These are phyloP conservation scores for Coemansia sp. DNA, from an alignment of 192 early-diverging fungal genomes.

Conservation along the genomic window DNA sequence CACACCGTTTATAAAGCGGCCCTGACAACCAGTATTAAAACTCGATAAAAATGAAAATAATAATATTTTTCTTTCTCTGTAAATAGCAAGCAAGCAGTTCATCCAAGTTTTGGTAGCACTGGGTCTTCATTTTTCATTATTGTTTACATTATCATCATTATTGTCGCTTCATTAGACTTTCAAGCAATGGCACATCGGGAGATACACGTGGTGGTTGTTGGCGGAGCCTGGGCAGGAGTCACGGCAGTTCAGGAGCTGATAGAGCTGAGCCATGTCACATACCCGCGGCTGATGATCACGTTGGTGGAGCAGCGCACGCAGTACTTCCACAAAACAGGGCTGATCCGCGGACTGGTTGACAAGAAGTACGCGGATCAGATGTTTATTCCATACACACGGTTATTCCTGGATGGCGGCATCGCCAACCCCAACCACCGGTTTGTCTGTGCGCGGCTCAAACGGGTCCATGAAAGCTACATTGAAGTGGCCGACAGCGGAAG, in stretches of 20 bases:
- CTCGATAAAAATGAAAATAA: neutral
- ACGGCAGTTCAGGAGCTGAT: conserved; percentile 50
- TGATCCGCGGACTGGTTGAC: conserved; percentile 58
- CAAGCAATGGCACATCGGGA: conserved; percentile 34
- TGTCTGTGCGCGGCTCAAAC: conserved; percentile 55
- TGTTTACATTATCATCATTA: neutral
- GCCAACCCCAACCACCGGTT: conserved; percentile 36
- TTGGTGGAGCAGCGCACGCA: conserved; percentile 60
- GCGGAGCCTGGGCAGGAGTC: conserved; percentile 60
- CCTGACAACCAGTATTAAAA: too few species aligned
- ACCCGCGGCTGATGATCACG: conserved; percentile 48
- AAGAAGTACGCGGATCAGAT: conserved; percentile 48
- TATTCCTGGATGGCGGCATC: conserved; percentile 36
- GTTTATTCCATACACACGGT: conserved; percentile 59
- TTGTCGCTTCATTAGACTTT: too few species aligned
- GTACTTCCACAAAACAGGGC: conserved; percentile 59
- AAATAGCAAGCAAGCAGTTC: too few species aligned
- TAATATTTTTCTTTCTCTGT: neutral
- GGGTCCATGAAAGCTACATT: conserved; percentile 53
- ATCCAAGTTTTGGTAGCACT: too few species aligned
- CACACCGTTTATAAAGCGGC: neutral
- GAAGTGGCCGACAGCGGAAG: conserved; percentile 55
- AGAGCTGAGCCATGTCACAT: conserved; percentile 27
- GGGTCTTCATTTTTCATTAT: neutral
- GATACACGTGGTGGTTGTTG: conserved; percentile 57